Percentiles rank a stretch among this genome's conserved stretches.
Conservation (phyloP, 1,284 basidiomycete species). For the Serendipita sp. region DNA sequence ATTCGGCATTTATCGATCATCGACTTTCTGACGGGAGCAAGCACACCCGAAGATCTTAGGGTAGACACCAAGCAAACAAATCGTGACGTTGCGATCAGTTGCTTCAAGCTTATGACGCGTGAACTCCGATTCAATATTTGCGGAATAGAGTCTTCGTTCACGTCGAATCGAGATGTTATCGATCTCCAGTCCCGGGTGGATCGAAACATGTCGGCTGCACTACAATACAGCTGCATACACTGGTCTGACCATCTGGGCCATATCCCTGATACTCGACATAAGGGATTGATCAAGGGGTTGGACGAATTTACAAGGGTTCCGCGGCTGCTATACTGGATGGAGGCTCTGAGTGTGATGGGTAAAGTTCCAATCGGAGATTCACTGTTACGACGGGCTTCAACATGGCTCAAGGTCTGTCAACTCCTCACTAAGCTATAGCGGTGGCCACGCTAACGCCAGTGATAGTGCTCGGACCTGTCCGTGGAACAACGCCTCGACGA, state of each 20-base stretch:
- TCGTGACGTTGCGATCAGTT: background rate
- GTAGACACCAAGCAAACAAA: background rate
- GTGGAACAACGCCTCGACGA: background rate
- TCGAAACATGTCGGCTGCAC: background rate
- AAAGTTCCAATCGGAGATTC: too few relatives aligned
- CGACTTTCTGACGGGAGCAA: background rate
- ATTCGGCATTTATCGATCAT: background rate
- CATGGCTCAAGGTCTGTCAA: too few relatives aligned
- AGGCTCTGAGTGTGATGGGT: too few relatives aligned
- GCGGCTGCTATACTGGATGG: too few relatives aligned
- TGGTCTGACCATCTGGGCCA: too few relatives aligned
- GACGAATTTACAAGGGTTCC: too few relatives aligned
- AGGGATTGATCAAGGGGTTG: too few relatives aligned
- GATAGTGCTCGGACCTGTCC: background rate
- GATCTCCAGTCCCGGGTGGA: background rate
- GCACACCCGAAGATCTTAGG: background rate
- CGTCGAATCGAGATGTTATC: background rate
- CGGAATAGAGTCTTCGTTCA: background rate
- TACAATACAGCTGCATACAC: too few relatives aligned
- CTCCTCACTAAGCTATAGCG: background rate
- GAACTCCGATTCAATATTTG: background rate
- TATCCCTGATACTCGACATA: too few relatives aligned
- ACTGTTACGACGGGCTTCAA: too few relatives aligned
- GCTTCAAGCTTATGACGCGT: background rate
- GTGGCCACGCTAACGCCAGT: background rate